Evolutionary conservation across 306 rosid species (phyloP).

Genomic region (Medicago truncatula): DNA sequence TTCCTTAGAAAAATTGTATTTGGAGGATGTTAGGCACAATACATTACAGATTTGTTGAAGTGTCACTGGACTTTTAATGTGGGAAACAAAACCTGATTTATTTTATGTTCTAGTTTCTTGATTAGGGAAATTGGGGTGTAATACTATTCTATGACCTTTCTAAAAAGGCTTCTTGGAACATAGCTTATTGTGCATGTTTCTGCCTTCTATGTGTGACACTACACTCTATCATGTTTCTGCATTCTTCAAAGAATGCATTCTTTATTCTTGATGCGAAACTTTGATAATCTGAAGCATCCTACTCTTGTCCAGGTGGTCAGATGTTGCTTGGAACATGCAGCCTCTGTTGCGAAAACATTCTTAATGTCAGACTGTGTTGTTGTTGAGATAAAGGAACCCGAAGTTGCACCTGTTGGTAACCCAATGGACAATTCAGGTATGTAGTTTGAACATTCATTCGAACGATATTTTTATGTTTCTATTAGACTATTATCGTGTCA

Average conservation of each 20-base stretch:
- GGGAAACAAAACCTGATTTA: background rate
- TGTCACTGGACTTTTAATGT: background rate
- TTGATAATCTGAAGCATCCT: background rate
- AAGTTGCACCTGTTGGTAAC: constrained; percentile 68
- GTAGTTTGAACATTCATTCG: constrained; percentile 10
- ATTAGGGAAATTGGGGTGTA: background rate
- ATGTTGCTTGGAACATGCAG: constrained; percentile 97
- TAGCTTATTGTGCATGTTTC: background rate
- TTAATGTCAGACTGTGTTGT: constrained; percentile 99
- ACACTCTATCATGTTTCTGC: too few species aligned
- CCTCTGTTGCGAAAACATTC: constrained; percentile 97
- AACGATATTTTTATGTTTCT: background rate
- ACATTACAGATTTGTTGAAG: background rate
- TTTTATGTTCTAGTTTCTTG: background rate
- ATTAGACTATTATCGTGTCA: background rate
- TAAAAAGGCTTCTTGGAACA: background rate
- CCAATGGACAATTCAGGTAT: constrained; percentile 98
- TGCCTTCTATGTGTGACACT: background rate
- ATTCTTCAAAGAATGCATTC: background rate
- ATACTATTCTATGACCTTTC: background rate
- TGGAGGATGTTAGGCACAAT: background rate
- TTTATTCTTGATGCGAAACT: constrained; percentile 2
- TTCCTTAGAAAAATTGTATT: background rate
- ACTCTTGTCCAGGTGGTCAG: constrained; percentile 76
- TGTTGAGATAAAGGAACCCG: constrained; percentile 98